Base-by-base conservation (phyloP, 2,329 filamentous ascomycete genomes). In the Diaporthe batatas region DNA sequence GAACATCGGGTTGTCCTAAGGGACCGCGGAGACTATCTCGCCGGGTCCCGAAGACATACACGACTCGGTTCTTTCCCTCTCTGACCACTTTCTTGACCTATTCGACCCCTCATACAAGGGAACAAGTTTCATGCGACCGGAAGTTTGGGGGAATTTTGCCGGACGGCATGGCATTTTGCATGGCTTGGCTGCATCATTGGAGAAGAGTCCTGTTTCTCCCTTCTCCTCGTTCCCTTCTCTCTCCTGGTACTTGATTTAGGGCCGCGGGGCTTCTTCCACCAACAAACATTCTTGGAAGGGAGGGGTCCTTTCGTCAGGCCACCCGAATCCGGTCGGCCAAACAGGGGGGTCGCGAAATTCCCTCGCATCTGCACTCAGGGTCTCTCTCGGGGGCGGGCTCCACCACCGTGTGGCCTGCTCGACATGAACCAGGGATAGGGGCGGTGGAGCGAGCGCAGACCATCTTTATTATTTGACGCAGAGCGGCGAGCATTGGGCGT, bases 1-100 rank as follows among this genome's bases (percentile, higher is more conserved):
- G 79, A 90, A 91, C 75, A 88, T 93, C 79, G 90, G 89, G 69
- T 82, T 94, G 59, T 89, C 81, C 72, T 83, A 78, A 73, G 55
- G 25, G 39, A 42, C 14, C 16, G 34, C 8, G 39, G 39, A n/a
- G 32, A 10, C 29, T 21, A 29, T 29, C 25, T 34, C 25, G 42
- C 42, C 42, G 34, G 55, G 47, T 49, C 36, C 16, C 16, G 21
- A 54, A 7, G 23, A n/a, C 18, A 39, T 3, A 12, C 34, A n/a
- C 39, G 29, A 44, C 39, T 34, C 18, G 44, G 44, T 23, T 32
- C 18, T 29, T n/a, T 29, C 32, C 18, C 10, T 23, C 44, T 65
- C 44, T 49, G n/a, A 23, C 44, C 47, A 58, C 14, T 65, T 32
- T 36, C 42, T 49, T 65, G 36, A 34, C 44, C 18, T 21, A 23